Conservation (phyloP, 176 grass and related monocot genomes). For the Calamus simplicifolius region DNA sequence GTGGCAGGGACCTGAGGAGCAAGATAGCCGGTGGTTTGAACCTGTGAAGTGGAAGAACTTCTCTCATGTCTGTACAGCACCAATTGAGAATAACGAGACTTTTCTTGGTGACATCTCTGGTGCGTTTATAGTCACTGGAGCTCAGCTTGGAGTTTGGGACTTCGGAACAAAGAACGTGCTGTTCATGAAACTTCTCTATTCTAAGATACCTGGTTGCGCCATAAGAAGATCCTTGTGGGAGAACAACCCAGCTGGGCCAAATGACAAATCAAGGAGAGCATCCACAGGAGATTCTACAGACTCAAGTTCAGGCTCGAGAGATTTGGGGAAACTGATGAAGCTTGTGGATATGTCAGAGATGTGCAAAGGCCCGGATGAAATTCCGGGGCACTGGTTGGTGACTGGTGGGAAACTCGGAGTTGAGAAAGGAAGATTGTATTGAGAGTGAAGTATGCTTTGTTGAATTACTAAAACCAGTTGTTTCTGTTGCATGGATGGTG, state of each 20-base stretch:
- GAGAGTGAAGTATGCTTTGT: slow-evolving; percentile 62
- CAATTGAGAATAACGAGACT: slow-evolving; percentile 37
- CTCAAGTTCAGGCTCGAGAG: slow-evolving; percentile 20
- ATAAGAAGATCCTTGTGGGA: slow-evolving; percentile 61
- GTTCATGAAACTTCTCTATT: slow-evolving; percentile 56
- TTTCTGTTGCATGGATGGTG: not conserved
- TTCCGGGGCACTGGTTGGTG: slow-evolving; percentile 63
- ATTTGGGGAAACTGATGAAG: slow-evolving; percentile 25
- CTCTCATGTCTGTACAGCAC: slow-evolving; percentile 51
- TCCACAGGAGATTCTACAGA: not conserved
- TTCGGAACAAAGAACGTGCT: slow-evolving; percentile 55
- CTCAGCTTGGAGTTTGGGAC: slow-evolving; percentile 67
- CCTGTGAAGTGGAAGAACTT: slow-evolving; percentile 65
- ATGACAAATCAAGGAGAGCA: slow-evolving; percentile 10
- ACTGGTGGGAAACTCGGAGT: slow-evolving; percentile 54
- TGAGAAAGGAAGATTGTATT: slow-evolving; percentile 47
- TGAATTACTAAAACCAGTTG: slow-evolving; percentile 34
- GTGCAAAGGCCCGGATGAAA: slow-evolving; percentile 49
- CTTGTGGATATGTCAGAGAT: slow-evolving; percentile 58
- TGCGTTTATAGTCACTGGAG: slow-evolving; percentile 45
- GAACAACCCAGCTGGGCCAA: slow-evolving; percentile 18
- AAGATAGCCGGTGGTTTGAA: slow-evolving; percentile 69
- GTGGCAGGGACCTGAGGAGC: slow-evolving; percentile 62
- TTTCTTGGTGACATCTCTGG: slow-evolving; percentile 26
- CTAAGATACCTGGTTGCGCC: slow-evolving; percentile 51